These are phyloP conservation scores for Antitrichia curtipendula DNA, from an alignment of 225 moss, liverwort and hornwort species.

Conservation along the genomic window DNA sequence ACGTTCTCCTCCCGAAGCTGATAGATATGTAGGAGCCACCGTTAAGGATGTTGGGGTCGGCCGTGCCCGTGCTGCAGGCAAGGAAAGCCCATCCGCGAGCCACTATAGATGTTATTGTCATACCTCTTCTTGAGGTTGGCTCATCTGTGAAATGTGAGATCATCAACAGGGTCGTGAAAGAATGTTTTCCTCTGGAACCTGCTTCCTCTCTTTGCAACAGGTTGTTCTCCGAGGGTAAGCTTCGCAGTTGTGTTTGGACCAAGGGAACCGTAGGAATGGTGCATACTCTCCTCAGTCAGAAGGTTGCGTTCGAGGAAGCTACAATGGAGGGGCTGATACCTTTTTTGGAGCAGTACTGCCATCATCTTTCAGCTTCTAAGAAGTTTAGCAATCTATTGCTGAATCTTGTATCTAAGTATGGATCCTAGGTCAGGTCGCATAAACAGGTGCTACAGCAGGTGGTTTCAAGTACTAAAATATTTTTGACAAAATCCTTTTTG, in stretches of 20 bases:
- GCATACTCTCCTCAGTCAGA: constrained; percentile 43
- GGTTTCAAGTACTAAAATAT: constrained; percentile 38
- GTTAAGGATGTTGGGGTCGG: constrained; percentile 38
- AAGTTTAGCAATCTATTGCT: constrained; percentile 69
- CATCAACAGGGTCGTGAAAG: constrained; percentile 63
- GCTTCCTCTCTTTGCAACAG: constrained; percentile 35
- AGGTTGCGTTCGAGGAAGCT: constrained; percentile 30
- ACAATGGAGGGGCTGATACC: constrained; percentile 29
- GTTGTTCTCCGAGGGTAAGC: constrained; percentile 17
- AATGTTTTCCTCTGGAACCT: constrained; percentile 37
- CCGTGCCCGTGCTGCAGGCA: constrained; percentile 28
- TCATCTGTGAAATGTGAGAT: constrained; percentile 50
- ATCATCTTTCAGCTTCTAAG: constrained; percentile 41
- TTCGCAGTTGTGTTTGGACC: constrained; percentile 37
- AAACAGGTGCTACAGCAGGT: constrained; percentile 34
- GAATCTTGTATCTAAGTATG: constrained; percentile 51
- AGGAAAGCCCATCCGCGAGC: constrained; percentile 74
- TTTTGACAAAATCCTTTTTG: constrained; percentile 54
- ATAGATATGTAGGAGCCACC: constrained; percentile 35
- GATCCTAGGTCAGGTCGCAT: constrained; percentile 21
- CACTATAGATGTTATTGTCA: constrained; percentile 41
- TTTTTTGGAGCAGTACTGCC: constrained; percentile 30
- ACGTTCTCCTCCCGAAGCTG: constrained; percentile 59
- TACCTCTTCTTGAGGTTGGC: constrained; percentile 54
- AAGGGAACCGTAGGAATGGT: constrained; percentile 54